phyloP scores from a whole-genome alignment of 2,329 filamentous ascomycete genomes.

The Fusarium cicatricum region DNA sequence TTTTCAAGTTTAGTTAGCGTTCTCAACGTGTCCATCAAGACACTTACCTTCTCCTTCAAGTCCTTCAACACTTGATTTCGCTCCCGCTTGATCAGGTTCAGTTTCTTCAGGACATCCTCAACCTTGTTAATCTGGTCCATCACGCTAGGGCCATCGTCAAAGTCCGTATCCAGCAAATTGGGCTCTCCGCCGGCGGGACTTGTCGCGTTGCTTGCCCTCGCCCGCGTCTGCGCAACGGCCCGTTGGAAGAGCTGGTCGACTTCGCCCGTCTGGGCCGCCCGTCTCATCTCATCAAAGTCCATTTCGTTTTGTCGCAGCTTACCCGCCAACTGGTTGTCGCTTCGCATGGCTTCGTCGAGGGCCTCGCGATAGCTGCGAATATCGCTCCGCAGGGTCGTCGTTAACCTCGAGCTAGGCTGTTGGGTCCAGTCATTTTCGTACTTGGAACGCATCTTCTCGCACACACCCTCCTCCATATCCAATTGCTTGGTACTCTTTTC shows the following conservation, averaged over 20 bases:
- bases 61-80: constrained; percentile 93
- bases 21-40: not conserved
- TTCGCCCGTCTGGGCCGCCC: constrained; percentile 85
- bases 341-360: constrained; percentile 86
- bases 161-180: constrained; percentile 90
- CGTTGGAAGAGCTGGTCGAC: constrained; percentile 89
- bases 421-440: constrained; percentile 97
- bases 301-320: constrained; percentile 86
- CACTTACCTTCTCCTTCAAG: constrained; percentile 89
- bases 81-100: constrained; percentile 92
- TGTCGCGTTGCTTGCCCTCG: constrained; percentile 66
- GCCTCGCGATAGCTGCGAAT: constrained; percentile 89
- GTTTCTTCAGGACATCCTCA: constrained; percentile 88
- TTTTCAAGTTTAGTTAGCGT: constrained; percentile 50
- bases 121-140: constrained; percentile 88
- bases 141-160: constrained; percentile 82
- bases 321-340: constrained; percentile 82
- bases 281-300: constrained; percentile 95
- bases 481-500: constrained; percentile 87
- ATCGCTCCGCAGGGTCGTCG: constrained; percentile 85
- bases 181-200: constrained; percentile 72
- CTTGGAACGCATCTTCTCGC: constrained; percentile 99
- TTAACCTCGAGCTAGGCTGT: constrained; percentile 90
- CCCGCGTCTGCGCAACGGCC: constrained; percentile 81
- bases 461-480: constrained; percentile 97